phyloP scores from a whole-genome alignment of 106 monocot genomes.

The Narthecium ossifragum region DNA sequence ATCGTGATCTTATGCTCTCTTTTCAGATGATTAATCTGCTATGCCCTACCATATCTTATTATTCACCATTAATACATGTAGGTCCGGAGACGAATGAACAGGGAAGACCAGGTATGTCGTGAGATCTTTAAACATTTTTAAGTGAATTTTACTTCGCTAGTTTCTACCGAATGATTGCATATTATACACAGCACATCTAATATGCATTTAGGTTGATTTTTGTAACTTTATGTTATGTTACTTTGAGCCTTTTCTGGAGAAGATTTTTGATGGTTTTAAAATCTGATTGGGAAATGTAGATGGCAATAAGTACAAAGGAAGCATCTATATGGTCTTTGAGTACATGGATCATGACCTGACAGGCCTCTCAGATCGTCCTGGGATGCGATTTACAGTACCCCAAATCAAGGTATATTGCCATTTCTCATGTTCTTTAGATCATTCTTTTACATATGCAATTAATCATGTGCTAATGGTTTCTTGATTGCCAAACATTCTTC shows the following conservation, averaged over 20 bases:
- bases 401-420: conserved; percentile 78
- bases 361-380: conserved; percentile 84
- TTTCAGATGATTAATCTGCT: too few species aligned
- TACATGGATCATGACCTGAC: conserved; percentile 99
- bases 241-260: not conserved
- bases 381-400: conserved; percentile 85
- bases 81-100: conserved; percentile 96
- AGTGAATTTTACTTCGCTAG: too few species aligned
- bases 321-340: conserved; percentile 99
- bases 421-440: not conserved
- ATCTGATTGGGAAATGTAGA: conserved; percentile 28
- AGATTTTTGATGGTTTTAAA: conserved; percentile 4
- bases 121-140: not conserved
- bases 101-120: conserved; percentile 60
- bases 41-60: too few species aligned
- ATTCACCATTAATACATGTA: conserved; percentile 17
- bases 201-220: not conserved
- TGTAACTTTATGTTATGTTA: not conserved
- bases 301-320: conserved; percentile 92
- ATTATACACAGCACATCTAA: not conserved
- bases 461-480: not conserved
- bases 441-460: not conserved
- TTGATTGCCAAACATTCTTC: not conserved
- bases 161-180: not conserved
- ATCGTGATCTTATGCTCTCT: too few species aligned